A percentile compares a stretch with the other conserved stretches of the same genome.
Evolutionary conservation across 2,329 filamentous ascomycete genomes (phyloP).

Genomic region (Hypoxylon sp.): DNA sequence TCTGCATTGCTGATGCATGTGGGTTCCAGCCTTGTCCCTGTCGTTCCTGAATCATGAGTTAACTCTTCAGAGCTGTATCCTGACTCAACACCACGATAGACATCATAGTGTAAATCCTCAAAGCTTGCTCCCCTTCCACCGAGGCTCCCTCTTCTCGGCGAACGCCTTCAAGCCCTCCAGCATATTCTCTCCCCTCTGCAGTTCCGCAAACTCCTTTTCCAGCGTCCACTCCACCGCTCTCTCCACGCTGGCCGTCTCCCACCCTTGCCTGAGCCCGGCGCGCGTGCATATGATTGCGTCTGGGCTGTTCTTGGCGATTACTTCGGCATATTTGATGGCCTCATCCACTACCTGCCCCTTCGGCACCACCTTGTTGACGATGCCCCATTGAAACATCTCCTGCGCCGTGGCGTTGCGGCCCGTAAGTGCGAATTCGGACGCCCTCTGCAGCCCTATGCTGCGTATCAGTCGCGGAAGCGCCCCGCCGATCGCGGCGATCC

Average conservation of each 20-base stretch:
- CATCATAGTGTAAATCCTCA: constrained; percentile 22
- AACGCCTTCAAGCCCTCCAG: constrained; percentile 50
- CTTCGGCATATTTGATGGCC: constrained; percentile 81
- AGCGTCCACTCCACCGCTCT: constrained; percentile 46
- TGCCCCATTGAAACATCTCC: constrained; percentile 45
- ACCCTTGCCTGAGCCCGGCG: constrained; percentile 45
- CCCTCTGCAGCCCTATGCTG: constrained; percentile 44
- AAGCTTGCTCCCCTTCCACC: constrained; percentile 48
- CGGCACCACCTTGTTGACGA: constrained; percentile 47
- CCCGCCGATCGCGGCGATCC: constrained; percentile 45
- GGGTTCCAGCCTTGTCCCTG: not conserved
- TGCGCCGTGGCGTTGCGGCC: constrained; percentile 45
- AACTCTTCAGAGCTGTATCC: not conserved
- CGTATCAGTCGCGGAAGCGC: constrained; percentile 46
- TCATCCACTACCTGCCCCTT: constrained; percentile 72
- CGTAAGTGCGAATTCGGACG: constrained; percentile 46
- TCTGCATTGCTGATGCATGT: not conserved
- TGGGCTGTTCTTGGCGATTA: constrained; percentile 46
- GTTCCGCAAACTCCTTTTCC: constrained; percentile 50
- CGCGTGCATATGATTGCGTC: constrained; percentile 48
- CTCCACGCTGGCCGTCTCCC: constrained; percentile 49
- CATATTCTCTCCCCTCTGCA: constrained; percentile 50
- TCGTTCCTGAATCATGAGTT: constrained; percentile 9
- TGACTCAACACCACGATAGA: not conserved
- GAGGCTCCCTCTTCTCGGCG: constrained; percentile 48